Base-by-base conservation (phyloP, 2,329 filamentous ascomycete genomes). In the Cordyceps tenuipes region DNA sequence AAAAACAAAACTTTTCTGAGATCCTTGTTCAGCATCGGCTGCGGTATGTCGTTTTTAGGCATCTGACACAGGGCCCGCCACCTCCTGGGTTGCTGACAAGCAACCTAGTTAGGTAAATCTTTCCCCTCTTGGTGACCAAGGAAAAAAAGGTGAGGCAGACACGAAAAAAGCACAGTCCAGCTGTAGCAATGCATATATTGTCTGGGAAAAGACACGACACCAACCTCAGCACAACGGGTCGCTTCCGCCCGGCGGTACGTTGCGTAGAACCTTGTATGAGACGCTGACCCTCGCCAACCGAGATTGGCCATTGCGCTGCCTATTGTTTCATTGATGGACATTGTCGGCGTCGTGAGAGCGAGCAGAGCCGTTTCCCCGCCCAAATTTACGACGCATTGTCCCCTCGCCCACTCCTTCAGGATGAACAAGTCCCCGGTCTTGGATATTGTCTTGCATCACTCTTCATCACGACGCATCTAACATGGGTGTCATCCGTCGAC, bases 141-240 rank as follows among this genome's bases (percentile, higher is more conserved):
- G n/a, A n/a, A n/a, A 46, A 46, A 19, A 17, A 46, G 6, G 17
- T 19, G 4, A 10, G 21, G 43, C 23, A 12, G 29, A 7, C 8
- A 19, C 26, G 15, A 39, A 39, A n/a, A n/a, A 15, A 21, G 29
- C 41, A 44, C 23, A 21, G 19, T 17, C 41, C 26, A 48, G 36
- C 36, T 15, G 39, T n/a, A 41, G 13, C 39, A 41, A 17, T 46
- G 17, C 43, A n/a, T n/a, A 46, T 41, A 46, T 46, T 46, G 55
- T 49, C 46, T 57, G 55, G 52, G 52, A 34, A 41, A 49, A 57
- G 26, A 23, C 55, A 57, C n/a, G 46, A 49, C 55, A 46, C 26
- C 46, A 19, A 21, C 55, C 21, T 57, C 55, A 57, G 55, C 55
- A 26, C 44, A 26, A 57, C 34, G 21, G 46, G 19, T 31, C 41